Base-by-base conservation (phyloP, 768 basidiomycete species). In the Russula virescens region DNA sequence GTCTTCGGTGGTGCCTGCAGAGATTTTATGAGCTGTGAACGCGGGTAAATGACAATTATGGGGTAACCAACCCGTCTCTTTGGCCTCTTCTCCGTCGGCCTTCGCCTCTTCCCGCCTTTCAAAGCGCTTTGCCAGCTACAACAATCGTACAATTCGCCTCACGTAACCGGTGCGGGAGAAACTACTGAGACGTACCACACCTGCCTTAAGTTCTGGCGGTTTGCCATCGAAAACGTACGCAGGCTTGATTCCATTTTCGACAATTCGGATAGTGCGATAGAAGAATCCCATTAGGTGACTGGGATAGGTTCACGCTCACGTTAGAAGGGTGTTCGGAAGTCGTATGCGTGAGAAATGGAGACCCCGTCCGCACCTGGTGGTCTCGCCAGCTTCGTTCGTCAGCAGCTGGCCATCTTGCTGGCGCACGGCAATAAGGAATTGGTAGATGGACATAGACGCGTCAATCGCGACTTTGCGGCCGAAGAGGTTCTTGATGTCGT, bases 251-350 rank as follows among this genome's bases (percentile, higher is more conserved):
- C 97, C 97, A 67, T 98, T 96, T 76, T 99, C 97, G 19, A 95
- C 95, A 73, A 99, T 98, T 25, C 97, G 83, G 62, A 99, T 91
- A 0, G 97, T 99, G 43, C 95, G 83, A 71, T 98, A 98, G 77
- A 99, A 99, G 74, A 98, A 89, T 0, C 97, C 97, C 94, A 98
- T 98, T 13, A 99, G 79, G 75, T 99, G 96, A 76, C 94, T 83
- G 28, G 1, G 19, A 46, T 45, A 11, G 19, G 1, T 21, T n/a
- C 21, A 47, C 21, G 26, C n/a, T 40, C 26, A 49, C 14, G n/a
- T 60, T 7, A 63, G 26, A 28, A 0, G 34, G 46, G 21, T 16
- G 42, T 19, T 43, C 18, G n/a, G 9, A 25, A 9, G 19, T n/a
- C 23, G 52, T 26, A 3, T 2, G 2, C 21, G n/a, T 2, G 54